Base-by-base conservation (phyloP, 768 basidiomycete genomes). In the Trametes meyenii region DNA sequence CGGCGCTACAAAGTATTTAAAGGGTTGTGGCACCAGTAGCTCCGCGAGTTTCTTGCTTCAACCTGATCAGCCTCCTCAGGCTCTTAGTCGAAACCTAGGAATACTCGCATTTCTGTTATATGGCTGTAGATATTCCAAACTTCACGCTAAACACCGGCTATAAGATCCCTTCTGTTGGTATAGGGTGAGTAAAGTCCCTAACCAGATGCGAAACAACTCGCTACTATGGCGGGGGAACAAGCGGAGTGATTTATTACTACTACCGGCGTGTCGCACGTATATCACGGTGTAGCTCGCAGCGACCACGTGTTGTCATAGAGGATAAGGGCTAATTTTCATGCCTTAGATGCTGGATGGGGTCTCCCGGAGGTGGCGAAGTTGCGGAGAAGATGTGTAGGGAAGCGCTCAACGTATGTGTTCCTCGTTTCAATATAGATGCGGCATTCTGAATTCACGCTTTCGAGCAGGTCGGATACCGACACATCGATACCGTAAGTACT, bases 131-230 rank as follows among this genome's bases (percentile, higher is more conserved):
- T 13, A 58, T 67, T 14, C 66, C 66, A 4, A 24, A 13, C 23
- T 65, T 71, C 50, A 88, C 81, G 58, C 85, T 93, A 66, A 91
- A 91, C 78, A 91, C 87, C n/a, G 89, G 90, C 26, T 82, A 83
- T 48, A 78, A 83, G 66, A 92, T 94, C 79, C 90, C 90, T 67
- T 84, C 84, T 8, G 76, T 92, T 33, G 87, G 87, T 51, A 82
- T 90, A 55, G 88, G 86, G 76, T 67, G 16, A 35, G 23, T 38
- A 24, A 33, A 13, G 12, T 17, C 43, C 21, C 35, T 38, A 21
- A 5, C 29, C 29, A 8, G 29, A 33, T 33, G 8, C 29, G 8
- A 33, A 33, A 3, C 29, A 33, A 8, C 29, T 33, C 29, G 29
- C 29, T 33, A 33, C 8, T 33, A 33, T 8, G 8, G 29, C 29